These are phyloP conservation scores for Fusarium denticulatum DNA, from an alignment of 2,329 filamentous ascomycete species.

Conservation along the genomic window DNA sequence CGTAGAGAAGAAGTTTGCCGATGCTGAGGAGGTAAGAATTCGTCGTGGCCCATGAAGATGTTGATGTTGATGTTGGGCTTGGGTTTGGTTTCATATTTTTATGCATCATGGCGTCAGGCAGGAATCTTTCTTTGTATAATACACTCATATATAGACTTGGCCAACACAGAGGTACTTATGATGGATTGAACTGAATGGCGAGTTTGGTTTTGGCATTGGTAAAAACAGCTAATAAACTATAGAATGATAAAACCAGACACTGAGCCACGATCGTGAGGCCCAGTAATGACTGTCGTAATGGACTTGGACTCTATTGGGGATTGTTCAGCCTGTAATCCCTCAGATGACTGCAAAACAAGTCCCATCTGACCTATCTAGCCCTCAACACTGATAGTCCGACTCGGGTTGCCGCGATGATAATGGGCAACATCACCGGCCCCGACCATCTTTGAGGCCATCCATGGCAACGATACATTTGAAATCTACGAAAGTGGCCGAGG, in stretches of 20 bases:
- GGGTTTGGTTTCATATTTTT: background rate
- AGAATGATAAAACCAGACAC: background rate
- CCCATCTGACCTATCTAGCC: background rate
- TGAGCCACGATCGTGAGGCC: background rate
- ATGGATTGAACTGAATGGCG: background rate
- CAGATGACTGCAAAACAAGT: background rate
- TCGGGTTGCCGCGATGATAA: background rate
- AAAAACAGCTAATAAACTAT: background rate
- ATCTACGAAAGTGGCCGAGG: background rate
- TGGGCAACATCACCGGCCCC: background rate
- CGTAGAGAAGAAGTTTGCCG: constrained; percentile 47
- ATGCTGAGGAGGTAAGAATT: constrained; percentile 59
- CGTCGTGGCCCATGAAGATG: constrained; percentile 40
- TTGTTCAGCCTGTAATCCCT: background rate
- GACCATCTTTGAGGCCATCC: background rate
- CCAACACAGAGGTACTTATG: constrained; percentile 1
- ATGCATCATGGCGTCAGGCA: constrained; percentile 9
- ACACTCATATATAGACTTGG: constrained; percentile 34
- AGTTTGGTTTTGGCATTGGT: background rate
- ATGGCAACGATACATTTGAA: background rate
- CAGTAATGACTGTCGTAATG: background rate
- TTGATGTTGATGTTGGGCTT: background rate
- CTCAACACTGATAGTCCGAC: background rate
- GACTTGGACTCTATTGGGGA: background rate
- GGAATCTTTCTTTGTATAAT: constrained; percentile 13